Percentiles rank a stretch among this genome's conserved stretches.
Conservation (phyloP, 2,329 filamentous ascomycete genomes). For the Neonectria hederae region DNA sequence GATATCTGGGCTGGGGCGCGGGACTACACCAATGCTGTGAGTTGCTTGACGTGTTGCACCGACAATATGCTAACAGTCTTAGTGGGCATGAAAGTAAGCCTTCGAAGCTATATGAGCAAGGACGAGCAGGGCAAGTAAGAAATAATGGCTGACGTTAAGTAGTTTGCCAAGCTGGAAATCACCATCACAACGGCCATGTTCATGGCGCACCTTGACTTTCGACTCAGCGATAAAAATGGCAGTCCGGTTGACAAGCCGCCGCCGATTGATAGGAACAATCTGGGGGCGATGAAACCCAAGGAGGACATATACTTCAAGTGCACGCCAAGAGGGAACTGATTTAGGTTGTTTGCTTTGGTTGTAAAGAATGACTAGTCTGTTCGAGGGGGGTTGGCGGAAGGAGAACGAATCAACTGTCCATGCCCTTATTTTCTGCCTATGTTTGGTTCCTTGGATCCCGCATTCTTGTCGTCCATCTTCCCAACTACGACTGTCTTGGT, state of each 20-base stretch:
- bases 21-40: constrained; percentile 50
- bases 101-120: background rate
- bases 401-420: background rate
- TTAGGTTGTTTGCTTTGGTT: background rate
- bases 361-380: background rate
- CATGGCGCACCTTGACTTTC: constrained; percentile 58
- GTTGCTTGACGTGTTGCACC: constrained; percentile 4
- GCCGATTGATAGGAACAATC: constrained; percentile 13
- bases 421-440: background rate
- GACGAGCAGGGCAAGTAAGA: background rate
- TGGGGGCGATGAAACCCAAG: background rate
- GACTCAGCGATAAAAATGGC: constrained; percentile 53
- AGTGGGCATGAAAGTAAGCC: constrained; percentile 1
- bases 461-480: background rate
- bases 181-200: constrained; percentile 60
- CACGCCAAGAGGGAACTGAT: background rate
- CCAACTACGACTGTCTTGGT: constrained; percentile 8
- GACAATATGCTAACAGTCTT: background rate
- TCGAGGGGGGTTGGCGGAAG: background rate
- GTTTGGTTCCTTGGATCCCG: background rate
- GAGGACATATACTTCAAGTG: constrained; percentile 2
- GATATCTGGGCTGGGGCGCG: constrained; percentile 49
- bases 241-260: constrained; percentile 32
- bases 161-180: constrained; percentile 64
- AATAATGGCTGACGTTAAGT: constrained; percentile 14